These are phyloP conservation scores for Beauveria rudraprayagi DNA, from an alignment of 2,329 filamentous ascomycete species.

Conservation along the genomic window DNA sequence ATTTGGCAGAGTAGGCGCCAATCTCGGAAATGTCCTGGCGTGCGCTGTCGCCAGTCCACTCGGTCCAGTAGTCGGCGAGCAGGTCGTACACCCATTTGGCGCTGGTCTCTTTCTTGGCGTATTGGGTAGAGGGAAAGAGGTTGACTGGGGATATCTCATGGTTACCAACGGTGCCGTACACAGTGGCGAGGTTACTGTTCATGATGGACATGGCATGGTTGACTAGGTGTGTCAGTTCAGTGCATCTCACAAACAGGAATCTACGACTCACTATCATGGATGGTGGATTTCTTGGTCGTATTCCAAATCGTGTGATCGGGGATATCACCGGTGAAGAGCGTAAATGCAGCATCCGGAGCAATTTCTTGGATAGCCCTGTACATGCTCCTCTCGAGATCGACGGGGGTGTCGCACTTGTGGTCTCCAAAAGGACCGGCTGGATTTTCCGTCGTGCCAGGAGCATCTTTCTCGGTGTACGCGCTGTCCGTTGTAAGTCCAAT, in stretches of 20 bases:
- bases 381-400: conserved; percentile 46
- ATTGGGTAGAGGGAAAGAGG: conserved; percentile 35
- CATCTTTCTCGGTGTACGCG: conserved; percentile 37
- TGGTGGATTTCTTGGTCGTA: conserved; percentile 28
- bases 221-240: conserved; percentile 21
- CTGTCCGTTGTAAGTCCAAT: conserved; percentile 18
- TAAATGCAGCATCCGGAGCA: conserved; percentile 40
- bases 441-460: conserved; percentile 37
- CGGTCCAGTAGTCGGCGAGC: conserved; percentile 37
- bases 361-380: conserved; percentile 40
- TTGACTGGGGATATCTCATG: conserved; percentile 49
- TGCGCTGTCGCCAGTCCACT: conserved; percentile 34
- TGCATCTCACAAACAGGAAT: not conserved
- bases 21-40: conserved; percentile 27
- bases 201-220: conserved; percentile 40
- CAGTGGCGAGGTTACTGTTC: conserved; percentile 30
- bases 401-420: conserved; percentile 44
- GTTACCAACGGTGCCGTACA: conserved; percentile 49
- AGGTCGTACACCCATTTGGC: conserved; percentile 46
- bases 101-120: conserved; percentile 21
- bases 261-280: conserved; percentile 20
- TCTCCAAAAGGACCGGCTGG: conserved; percentile 47
- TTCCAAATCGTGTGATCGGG: conserved; percentile 45
- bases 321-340: conserved; percentile 54
- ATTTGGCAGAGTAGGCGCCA: conserved; percentile 42